Percentiles rank a stretch among this genome's conserved stretches.
phyloP scores from a whole-genome alignment of 768 basidiomycete genomes.

The Postia placenta region DNA sequence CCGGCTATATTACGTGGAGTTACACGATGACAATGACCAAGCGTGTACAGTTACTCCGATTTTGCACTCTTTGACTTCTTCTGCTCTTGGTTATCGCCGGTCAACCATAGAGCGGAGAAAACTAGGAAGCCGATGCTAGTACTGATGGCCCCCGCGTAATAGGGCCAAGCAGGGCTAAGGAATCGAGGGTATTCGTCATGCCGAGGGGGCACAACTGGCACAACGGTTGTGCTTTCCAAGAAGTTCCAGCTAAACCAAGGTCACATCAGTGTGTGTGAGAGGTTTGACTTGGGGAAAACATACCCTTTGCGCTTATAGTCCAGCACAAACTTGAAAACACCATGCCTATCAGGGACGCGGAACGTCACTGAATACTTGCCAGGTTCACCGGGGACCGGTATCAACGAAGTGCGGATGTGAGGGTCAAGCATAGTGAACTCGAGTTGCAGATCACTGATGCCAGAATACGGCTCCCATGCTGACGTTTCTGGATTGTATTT shows the following conservation, averaged over 20 bases:
- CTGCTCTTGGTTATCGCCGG: constrained; percentile 67
- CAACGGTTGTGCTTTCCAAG: constrained; percentile 66
- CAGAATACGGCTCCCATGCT: constrained; percentile 69
- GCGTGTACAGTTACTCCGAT: constrained; percentile 21
- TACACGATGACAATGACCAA: too few species aligned
- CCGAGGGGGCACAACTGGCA: constrained; percentile 85
- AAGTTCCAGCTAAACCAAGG: constrained; percentile 56
- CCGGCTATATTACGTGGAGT: too few species aligned
- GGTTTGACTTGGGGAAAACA: constrained; percentile 19
- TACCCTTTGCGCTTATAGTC: constrained; percentile 88
- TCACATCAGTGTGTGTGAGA: neutral
- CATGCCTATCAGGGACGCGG: constrained; percentile 90
- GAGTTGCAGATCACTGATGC: constrained; percentile 76
- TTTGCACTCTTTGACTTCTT: constrained; percentile 37
- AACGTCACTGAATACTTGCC: constrained; percentile 80
- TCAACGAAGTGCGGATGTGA: constrained; percentile 79
- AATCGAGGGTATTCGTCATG: constrained; percentile 97
- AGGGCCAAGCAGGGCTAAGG: constrained; percentile 93
- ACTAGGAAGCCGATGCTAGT: constrained; percentile 80
- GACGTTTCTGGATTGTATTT: constrained; percentile 49
- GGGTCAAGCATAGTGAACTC: constrained; percentile 99
- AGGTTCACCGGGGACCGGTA: constrained; percentile 45
- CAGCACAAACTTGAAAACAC: constrained; percentile 96
- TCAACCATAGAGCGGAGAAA: constrained; percentile 85
- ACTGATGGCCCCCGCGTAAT: constrained; percentile 87